Evolutionary conservation across 176 grass and related monocot genomes (phyloP), one percentile per base, ranked within the genome.

Genomic region (Phyllostachys edulis): DNA sequence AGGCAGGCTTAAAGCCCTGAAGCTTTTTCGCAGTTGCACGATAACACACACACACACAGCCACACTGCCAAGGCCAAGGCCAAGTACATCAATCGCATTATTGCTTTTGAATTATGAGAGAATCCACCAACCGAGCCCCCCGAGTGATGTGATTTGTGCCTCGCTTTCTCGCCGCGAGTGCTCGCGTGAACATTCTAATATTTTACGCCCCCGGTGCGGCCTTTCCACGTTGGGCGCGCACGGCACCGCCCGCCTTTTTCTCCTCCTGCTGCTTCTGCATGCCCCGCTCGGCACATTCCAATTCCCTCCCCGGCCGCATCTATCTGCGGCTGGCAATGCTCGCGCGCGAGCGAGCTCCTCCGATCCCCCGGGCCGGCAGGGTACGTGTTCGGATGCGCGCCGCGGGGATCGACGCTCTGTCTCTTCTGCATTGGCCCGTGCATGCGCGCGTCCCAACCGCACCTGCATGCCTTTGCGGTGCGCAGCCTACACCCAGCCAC

Each of bases 41-140:
- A 37, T 34, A 56, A 3, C 68, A 6, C 60, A 15, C 47, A 49
- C 40, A 63, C 60, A 15, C 47, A 49, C 40, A 37, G n/a, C 34
- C 26, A 57, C 24, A 70, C 60, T 5, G 59, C 57, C 41, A 63
- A 49, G 0, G 11, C 57, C 41, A 51, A 50, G 5, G 26, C 54
- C 84, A 91, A 83, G 87, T 83, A 87, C 86, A 85, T 82, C 85
- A 62, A 78, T 82, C 75, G 88, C 87, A 71, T 85, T 71, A 44
- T 55, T 49, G 85, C 82, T 71, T n/a, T 75, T 13, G 78, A 89
- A 94, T 91, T 89, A 78, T 85, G 82, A 83, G 89, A 10, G 89
- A 86, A 94, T 86, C 92, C 82, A 93, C 82, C 85, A 47, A 61
- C 44, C 3, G 1, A 24, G 66, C 3, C 15, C 18, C 13, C 70